Evolutionary conservation across 768 basidiomycete species (phyloP).

Genomic region (Leccinellum rugosiceps): DNA sequence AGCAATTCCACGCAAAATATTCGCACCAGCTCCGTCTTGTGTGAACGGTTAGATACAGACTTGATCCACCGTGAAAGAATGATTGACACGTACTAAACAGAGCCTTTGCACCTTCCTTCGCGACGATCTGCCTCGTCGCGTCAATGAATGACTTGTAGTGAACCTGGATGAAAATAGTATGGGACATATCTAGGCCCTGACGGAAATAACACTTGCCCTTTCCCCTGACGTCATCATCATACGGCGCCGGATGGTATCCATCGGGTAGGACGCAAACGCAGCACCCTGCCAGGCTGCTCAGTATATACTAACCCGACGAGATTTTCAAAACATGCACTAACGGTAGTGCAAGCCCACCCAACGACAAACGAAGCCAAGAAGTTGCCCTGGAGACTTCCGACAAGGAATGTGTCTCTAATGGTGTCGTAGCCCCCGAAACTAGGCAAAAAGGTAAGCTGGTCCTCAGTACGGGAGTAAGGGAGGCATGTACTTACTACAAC

Average conservation of each 20-base stretch:
- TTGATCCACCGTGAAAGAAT: not conserved
- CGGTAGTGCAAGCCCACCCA: conserved; percentile 41
- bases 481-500: conserved; percentile 34
- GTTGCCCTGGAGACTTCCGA: conserved; percentile 37
- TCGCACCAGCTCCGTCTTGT: conserved; percentile 59
- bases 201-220: conserved; percentile 14
- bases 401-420: conserved; percentile 36
- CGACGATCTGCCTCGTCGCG: conserved; percentile 37
- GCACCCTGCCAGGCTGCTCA: conserved; percentile 29
- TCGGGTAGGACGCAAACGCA: conserved; percentile 38
- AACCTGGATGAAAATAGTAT: conserved; percentile 19
- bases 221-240: conserved; percentile 50
- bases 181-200: not conserved
- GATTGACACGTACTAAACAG: conserved; percentile 34
- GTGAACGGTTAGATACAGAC: not conserved
- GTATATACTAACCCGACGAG: not conserved
- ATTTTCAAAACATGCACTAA: conserved; percentile 10
- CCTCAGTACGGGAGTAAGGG: not conserved
- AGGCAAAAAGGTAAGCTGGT: not conserved
- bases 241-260: conserved; percentile 43
- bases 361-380: conserved; percentile 41
- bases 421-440: conserved; percentile 46
- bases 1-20: conserved; percentile 52
- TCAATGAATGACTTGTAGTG: conserved; percentile 40
- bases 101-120: conserved; percentile 38